Conservation (phyloP, 2,329 filamentous ascomycete genomes). For the Monilinia aucupariae region DNA sequence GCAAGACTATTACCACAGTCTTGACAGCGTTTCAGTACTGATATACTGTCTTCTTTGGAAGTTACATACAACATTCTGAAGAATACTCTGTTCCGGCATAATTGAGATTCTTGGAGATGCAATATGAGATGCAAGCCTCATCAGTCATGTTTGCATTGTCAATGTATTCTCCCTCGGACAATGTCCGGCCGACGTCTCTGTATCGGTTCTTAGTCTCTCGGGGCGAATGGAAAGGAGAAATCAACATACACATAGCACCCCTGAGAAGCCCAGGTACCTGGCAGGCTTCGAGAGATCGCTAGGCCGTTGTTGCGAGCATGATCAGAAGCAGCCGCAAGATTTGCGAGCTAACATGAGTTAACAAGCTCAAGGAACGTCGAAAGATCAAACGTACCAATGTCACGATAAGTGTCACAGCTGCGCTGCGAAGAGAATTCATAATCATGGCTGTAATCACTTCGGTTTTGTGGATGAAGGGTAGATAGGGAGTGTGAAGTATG, state of each 20-base stretch:
- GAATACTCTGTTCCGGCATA: slow-evolving; percentile 33
- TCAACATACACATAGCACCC: slow-evolving; percentile 29
- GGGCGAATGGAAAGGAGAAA: not conserved
- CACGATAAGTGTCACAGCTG: not conserved
- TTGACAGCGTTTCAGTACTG: slow-evolving; percentile 13
- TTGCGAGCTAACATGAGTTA: not conserved
- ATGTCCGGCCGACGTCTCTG: slow-evolving; percentile 25
- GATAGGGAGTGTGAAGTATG: not conserved
- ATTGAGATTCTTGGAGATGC: slow-evolving; percentile 22
- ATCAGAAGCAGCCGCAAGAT: not conserved
- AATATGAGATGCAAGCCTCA: slow-evolving; percentile 31
- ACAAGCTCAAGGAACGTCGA: not conserved
- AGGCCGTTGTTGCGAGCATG: not conserved
- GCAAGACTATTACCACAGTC: slow-evolving; percentile 26
- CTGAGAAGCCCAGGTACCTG: slow-evolving; percentile 26
- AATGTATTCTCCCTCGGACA: slow-evolving; percentile 23
- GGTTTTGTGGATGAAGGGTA: not conserved
- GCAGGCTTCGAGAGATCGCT: slow-evolving; percentile 19
- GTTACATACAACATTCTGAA: slow-evolving; percentile 29
- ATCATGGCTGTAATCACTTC: not conserved
- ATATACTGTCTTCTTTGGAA: slow-evolving; percentile 9
- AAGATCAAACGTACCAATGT: not conserved
- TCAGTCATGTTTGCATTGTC: slow-evolving; percentile 26
- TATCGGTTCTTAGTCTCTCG: slow-evolving; percentile 6
- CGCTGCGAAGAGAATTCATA: not conserved